Conservation (phyloP, 2,329 filamentous ascomycete species). For the Apiospora rasikravindrae region DNA sequence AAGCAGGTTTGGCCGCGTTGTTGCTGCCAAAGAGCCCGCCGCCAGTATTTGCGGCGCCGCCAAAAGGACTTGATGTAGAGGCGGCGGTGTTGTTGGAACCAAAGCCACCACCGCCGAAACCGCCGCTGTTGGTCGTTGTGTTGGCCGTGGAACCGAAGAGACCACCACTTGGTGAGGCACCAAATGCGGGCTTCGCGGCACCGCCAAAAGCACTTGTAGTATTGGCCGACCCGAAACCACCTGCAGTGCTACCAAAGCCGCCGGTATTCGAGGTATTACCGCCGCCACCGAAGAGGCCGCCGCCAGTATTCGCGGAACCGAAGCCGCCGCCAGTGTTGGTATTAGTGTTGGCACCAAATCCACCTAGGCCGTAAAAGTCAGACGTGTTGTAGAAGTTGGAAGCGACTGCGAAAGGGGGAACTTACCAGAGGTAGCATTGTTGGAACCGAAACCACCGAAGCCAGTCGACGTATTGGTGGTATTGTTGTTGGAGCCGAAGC, state of each 20-base stretch:
- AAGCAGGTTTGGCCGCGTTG: conserved; percentile 52
- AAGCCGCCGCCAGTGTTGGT: conserved; percentile 51
- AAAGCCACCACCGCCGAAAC: conserved; percentile 44
- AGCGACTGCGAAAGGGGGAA: neutral
- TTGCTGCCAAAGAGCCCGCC: conserved; percentile 36
- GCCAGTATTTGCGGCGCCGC: conserved; percentile 34
- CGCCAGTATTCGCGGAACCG: conserved; percentile 38
- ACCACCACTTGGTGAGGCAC: conserved; percentile 46
- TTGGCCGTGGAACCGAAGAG: conserved; percentile 54
- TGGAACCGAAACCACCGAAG: conserved; percentile 45
- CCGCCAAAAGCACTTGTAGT: conserved; percentile 38
- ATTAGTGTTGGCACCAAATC: conserved; percentile 44
- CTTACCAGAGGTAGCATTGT: conserved; percentile 34
- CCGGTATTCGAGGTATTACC: conserved; percentile 32
- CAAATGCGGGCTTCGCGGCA: conserved; percentile 34
- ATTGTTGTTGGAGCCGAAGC: conserved; percentile 43
- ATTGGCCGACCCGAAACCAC: conserved; percentile 41
- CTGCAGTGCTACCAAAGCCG: conserved; percentile 51
- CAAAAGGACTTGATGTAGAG: conserved; percentile 44
- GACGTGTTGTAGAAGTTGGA: neutral
- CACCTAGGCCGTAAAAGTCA: conserved; percentile 21
- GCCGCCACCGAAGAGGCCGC: conserved; percentile 19
- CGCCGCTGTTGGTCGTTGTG: conserved; percentile 35
- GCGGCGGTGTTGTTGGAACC: conserved; percentile 45
- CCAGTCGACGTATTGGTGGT: conserved; percentile 33